A percentile compares a stretch with the other conserved stretches of the same genome.
phyloP scores from a whole-genome alignment of 371 early-diverging fungal species.

The Mucor lusitanicus region DNA sequence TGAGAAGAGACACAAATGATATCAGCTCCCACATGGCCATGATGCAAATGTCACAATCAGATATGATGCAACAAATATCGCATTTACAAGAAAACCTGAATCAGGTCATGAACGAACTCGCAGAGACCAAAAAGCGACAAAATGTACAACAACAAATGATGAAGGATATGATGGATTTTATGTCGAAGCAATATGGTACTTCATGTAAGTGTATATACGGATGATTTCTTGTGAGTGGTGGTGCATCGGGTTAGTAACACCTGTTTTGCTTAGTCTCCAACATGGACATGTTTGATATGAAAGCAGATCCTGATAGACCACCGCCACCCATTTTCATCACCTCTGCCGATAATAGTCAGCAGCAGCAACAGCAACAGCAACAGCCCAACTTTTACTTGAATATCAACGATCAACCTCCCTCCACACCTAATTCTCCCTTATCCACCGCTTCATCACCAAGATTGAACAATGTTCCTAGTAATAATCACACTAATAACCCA shows the following conservation, averaged over 20 bases:
- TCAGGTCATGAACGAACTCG: conserved; percentile 71
- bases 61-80: conserved; percentile 70
- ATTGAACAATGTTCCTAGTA: not conserved
- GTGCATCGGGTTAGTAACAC: not conserved
- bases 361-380: conserved; percentile 21
- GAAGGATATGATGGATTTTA: conserved; percentile 61
- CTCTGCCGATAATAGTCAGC: conserved; percentile 23
- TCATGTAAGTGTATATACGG: conserved; percentile 28
- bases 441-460: conserved; percentile 9
- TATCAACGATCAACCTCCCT: conserved; percentile 9
- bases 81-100: conserved; percentile 70
- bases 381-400: conserved; percentile 12
- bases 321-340: conserved; percentile 41
- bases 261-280: not conserved
- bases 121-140: conserved; percentile 69
- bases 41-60: conserved; percentile 76
- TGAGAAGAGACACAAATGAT: conserved; percentile 70
- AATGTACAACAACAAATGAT: conserved; percentile 63
- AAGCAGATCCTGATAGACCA: conserved; percentile 38
- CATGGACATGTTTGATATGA: conserved; percentile 7
- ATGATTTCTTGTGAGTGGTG: not conserved
- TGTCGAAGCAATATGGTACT: conserved; percentile 49
- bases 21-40: conserved; percentile 70
- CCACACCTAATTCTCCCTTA: conserved; percentile 6
- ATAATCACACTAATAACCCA: not conserved